Base-by-base conservation (phyloP, 2,329 filamentous ascomycete species). In the Aspergillus ruber region DNA sequence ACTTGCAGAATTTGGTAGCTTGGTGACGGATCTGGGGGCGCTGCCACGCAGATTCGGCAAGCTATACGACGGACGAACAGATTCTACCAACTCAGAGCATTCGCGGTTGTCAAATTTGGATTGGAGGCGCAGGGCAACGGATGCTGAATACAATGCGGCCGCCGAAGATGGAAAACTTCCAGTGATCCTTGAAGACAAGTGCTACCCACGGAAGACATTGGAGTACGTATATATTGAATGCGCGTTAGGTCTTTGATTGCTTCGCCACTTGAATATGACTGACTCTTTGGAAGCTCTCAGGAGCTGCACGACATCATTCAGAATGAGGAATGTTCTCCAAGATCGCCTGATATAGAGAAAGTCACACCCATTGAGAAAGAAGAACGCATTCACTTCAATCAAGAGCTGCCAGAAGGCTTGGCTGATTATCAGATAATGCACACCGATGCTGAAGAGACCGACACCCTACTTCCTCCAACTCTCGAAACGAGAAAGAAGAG, bases 171-270 rank as follows among this genome's bases (percentile, higher is more conserved):
- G 65, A 29, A 69, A 70, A 52, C 67, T 85, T 54, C 80, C 81
- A 7, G 76, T 75, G 3, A 84, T 85, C 44, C 56, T 71, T 2
- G 82, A 85, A 62, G 76, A 78, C 58, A 82, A 82, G 61, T 70
- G 66, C 50, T 83, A 75, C 56, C 80, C 80, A 18, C 68, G 80
- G 53, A 63, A 67, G 49, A 82, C 79, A 7, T 65, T 83, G 54
- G 75, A 77, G 74, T 79, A 71, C 60, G 75, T 62, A 23, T n/a
- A 38, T 35, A 12, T 13, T 25, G 18, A 33, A 29, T 29, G 25
- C 18, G 18, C 17, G 20, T 17, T 7, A 15, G 18, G n/a, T 8
- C 32, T 8, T 35, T 20, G 36, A 18, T 10, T 39, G 20, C 36
- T n/a, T 29, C 33, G 13, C 17, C 17, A 6, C 36, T n/a, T 15